A percentile compares a stretch with the other conserved stretches of the same genome.
phyloP scores from a whole-genome alignment of 2,329 filamentous ascomycete genomes.

The Cercospora sp. region DNA sequence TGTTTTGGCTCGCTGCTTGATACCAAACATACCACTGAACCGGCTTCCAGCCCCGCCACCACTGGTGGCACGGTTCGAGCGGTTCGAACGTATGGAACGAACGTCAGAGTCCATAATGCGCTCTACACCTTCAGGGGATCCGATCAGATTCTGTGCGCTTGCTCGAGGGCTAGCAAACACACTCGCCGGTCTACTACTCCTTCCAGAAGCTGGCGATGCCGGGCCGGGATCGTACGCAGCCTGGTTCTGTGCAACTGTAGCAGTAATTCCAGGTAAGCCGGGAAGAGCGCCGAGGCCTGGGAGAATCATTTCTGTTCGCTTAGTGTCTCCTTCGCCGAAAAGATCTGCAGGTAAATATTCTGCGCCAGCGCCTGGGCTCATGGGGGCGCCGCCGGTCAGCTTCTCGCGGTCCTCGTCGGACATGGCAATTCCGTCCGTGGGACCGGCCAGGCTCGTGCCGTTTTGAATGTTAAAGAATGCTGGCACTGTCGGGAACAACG shows the following conservation, averaged over 20 bases:
- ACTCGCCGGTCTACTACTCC: slow-evolving; percentile 46
- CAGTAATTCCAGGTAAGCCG: slow-evolving; percentile 41
- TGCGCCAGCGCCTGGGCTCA: slow-evolving; percentile 74
- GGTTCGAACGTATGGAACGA: slow-evolving; percentile 51
- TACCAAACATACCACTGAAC: slow-evolving; percentile 56
- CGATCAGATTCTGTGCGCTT: slow-evolving; percentile 48
- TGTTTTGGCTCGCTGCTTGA: slow-evolving; percentile 63
- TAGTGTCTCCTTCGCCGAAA: slow-evolving; percentile 37
- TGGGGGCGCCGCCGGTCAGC: slow-evolving; percentile 64
- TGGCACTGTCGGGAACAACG: slow-evolving; percentile 49
- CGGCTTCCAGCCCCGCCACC: slow-evolving; percentile 44
- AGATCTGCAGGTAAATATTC: slow-evolving; percentile 68
- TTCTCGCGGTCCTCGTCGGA: slow-evolving; percentile 64
- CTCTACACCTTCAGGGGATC: slow-evolving; percentile 40
- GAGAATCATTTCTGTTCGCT: slow-evolving; percentile 27
- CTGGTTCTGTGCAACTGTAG: not conserved
- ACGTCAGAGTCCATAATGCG: slow-evolving; percentile 46
- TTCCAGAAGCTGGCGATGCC: slow-evolving; percentile 46
- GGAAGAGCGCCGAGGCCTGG: slow-evolving; percentile 40
- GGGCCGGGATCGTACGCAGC: slow-evolving; percentile 33
- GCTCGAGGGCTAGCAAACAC: slow-evolving; percentile 51
- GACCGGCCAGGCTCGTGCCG: slow-evolving; percentile 58
- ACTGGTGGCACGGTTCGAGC: slow-evolving; percentile 50
- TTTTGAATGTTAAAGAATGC: slow-evolving; percentile 60
- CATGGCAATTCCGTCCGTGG: slow-evolving; percentile 48